phyloP scores from a whole-genome alignment of 2,329 filamentous ascomycete genomes.

The Xylaria sp. region DNA sequence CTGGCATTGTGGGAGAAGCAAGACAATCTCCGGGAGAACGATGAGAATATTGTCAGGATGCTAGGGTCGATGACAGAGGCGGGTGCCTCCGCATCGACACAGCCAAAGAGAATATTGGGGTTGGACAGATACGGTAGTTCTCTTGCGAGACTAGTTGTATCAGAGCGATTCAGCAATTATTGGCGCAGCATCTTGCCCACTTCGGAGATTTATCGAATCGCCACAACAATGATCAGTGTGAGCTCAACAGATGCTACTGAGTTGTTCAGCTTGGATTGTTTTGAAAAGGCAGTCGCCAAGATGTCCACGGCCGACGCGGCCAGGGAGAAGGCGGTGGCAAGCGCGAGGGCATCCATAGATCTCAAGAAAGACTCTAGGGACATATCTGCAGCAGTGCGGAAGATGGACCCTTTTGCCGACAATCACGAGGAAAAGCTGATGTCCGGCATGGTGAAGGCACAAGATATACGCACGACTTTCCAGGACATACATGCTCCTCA shows the following conservation, averaged over 20 bases:
- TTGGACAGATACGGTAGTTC: constrained; percentile 15
- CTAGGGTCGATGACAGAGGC: constrained; percentile 34
- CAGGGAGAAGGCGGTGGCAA: constrained; percentile 23
- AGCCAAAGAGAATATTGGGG: constrained; percentile 25
- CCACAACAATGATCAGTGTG: constrained; percentile 37
- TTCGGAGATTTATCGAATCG: constrained; percentile 38
- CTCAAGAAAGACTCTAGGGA: constrained; percentile 28
- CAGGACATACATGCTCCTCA: constrained; percentile 80
- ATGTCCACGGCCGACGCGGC: constrained; percentile 34
- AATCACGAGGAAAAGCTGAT: constrained; percentile 84
- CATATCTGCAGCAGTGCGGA: constrained; percentile 30
- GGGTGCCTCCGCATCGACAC: not conserved
- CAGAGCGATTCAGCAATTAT: constrained; percentile 21
- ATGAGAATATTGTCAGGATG: constrained; percentile 37
- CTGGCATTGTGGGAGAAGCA: constrained; percentile 21
- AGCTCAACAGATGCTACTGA: constrained; percentile 21
- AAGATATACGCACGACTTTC: constrained; percentile 86
- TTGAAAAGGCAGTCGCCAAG: constrained; percentile 27
- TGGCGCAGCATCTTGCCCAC: constrained; percentile 31
- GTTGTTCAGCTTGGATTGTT: constrained; percentile 25
- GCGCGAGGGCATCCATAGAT: not conserved
- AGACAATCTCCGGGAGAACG: constrained; percentile 38
- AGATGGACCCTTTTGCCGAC: constrained; percentile 58
- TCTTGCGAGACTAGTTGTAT: not conserved
- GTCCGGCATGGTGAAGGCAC: constrained; percentile 79